Evolutionary conservation across 116 monocot genomes (phyloP), one percentile per base, ranked within the genome.

Genomic region (Posidonia oceanica): DNA sequence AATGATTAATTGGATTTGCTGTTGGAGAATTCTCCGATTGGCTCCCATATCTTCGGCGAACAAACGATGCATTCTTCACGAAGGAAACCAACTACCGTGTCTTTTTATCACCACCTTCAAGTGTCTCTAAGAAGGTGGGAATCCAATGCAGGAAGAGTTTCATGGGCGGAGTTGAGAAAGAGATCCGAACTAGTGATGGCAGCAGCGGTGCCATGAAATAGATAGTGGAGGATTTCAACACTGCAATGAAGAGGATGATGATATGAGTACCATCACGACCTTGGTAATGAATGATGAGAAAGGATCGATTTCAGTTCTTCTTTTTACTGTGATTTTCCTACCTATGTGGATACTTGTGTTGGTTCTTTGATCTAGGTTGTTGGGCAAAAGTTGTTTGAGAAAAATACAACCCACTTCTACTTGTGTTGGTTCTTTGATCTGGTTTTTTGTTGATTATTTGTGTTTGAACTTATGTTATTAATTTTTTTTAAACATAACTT

Each of bases 221-320:
- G 52, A 68, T 54, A 78, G 71, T 80, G 68, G 90, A 94, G 71
- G 90, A 88, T 39, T 94, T 90, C 74, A 94, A 94, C 75, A 82
- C 82, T 5, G 88, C 75, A 37, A 90, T 90, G 94, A 94, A 90
- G 82, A 65, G 86, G 77, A 83, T 94, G 84, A 94, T 90, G 94
- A 4, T 90, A 90, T 29, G 94, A 90, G 42, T 94, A 94, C 64
- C 86, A 94, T 68, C 94, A 90, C 41, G 91, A 94, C 66, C 79
- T 94, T 14, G 94, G 94, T 93, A 68, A 21, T 6, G 41, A 41
- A 41, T 41, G 4, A 41, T 6, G 4, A 41, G 41, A 41, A 41
- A 6, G 6, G 6, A 41, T 6, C 6, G 6, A 41, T 41, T 41
- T 41, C 4, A 6, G 4, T 52, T 68, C 3, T 15, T 13, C 15